phyloP scores from a whole-genome alignment of 371 early-diverging fungal species.

The Mucor saturninus region DNA sequence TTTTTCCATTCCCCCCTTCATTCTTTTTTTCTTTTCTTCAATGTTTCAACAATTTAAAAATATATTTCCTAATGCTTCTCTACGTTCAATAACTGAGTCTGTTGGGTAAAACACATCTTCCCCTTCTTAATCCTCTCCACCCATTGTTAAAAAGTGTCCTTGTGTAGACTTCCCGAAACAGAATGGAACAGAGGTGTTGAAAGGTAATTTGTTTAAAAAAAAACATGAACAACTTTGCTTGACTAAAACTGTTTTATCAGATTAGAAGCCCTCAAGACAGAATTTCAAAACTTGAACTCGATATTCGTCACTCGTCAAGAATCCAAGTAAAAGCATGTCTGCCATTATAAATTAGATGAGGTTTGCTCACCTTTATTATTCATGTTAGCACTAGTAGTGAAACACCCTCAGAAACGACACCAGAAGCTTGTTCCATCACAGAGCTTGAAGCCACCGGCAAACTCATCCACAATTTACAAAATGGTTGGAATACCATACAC shows the following conservation, averaged over 20 bases:
- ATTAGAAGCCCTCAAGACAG: conserved; percentile 36
- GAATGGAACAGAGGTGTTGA: conserved; percentile 37
- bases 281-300: conserved; percentile 38
- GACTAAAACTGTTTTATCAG: conserved; percentile 4
- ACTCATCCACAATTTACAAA: conserved; percentile 25
- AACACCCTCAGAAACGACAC: not conserved
- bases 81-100: conserved; percentile 44
- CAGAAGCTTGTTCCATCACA: conserved; percentile 9
- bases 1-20: not conserved
- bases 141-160: not conserved
- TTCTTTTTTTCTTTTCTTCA: not conserved
- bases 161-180: conserved; percentile 15
- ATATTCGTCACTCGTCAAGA: conserved; percentile 28
- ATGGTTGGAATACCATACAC: conserved; percentile 34
- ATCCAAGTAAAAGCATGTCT: conserved; percentile 19
- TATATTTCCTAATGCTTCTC: conserved; percentile 40
- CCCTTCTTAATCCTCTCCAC: not conserved
- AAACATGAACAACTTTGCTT: too few relatives aligned
- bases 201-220: conserved; percentile 12
- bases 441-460: conserved; percentile 32
- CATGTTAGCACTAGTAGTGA: not conserved
- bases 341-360: not conserved
- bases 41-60: conserved; percentile 57
- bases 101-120: conserved; percentile 33
- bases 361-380: not conserved